Conservation (phyloP, 495 filamentous ascomycete genomes). For the Baudoinia panamericana region DNA sequence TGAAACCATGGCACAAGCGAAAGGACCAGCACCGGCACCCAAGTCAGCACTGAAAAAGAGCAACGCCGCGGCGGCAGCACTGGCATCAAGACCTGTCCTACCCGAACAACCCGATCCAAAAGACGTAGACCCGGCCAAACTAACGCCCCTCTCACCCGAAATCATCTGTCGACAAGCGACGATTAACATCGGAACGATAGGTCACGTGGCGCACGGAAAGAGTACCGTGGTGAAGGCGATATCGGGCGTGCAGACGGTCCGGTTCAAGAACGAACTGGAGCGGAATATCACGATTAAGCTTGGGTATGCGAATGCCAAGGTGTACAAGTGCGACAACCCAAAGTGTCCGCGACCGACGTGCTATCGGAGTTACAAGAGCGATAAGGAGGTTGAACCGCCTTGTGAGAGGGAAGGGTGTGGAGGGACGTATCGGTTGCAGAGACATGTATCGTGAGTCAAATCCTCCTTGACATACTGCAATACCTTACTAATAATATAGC, state of each 20-base stretch:
- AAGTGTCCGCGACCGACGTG: constrained; percentile 88
- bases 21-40: constrained; percentile 31
- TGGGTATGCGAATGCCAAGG: constrained; percentile 97
- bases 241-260: constrained; percentile 93
- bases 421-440: constrained; percentile 69
- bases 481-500: too few species aligned
- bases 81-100: constrained; percentile 54
- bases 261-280: constrained; percentile 99
- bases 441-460: constrained; percentile 80
- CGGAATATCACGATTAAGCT: constrained; percentile 99
- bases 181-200: constrained; percentile 98
- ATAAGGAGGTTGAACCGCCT: constrained; percentile 90
- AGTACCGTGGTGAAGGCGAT: constrained; percentile 98
- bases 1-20: constrained; percentile 24
- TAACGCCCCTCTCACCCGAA: constrained; percentile 82
- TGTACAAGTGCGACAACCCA: constrained; percentile 93
- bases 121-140: constrained; percentile 59
- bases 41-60: constrained; percentile 59
- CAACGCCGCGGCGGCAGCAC: constrained; percentile 37
- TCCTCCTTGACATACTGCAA: too few species aligned
- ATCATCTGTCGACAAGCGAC: constrained; percentile 96
- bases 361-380: constrained; percentile 94
- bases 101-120: constrained; percentile 69
- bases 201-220: constrained; percentile 97
- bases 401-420: constrained; percentile 86